These are phyloP conservation scores for Cicer chorassanicum DNA, from an alignment of 306 rosid species.

Conservation along the genomic window DNA sequence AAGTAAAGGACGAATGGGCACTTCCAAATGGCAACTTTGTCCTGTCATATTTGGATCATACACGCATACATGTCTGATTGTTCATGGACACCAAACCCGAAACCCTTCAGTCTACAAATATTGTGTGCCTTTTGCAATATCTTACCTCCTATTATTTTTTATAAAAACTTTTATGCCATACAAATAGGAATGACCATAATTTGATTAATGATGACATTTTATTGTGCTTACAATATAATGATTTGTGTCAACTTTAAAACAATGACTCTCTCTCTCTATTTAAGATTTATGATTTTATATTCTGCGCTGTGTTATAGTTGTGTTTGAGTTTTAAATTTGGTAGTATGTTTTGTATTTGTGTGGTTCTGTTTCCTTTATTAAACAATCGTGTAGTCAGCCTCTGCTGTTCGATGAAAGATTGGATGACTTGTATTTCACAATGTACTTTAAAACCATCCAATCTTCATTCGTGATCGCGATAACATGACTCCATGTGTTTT, in stretches of 20 bases:
- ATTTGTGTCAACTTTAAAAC: not conserved
- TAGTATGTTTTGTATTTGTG: not conserved
- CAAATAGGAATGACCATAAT: not conserved
- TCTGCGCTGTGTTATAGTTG: not conserved
- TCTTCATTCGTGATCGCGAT: not conserved
- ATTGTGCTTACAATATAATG: not conserved
- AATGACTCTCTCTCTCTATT: not conserved
- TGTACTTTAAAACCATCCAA: not conserved
- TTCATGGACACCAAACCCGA: not conserved
- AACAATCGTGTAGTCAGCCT: not conserved
- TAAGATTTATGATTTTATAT: not conserved
- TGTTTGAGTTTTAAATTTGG: not conserved
- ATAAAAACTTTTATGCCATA: not conserved
- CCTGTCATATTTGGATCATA: not conserved
- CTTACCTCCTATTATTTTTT: not conserved
- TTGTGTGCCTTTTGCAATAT: not conserved
- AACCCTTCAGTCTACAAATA: not conserved
- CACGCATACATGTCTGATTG: not conserved
- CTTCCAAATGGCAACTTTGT: not conserved
- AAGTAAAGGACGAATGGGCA: not conserved
- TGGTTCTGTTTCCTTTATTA: too few species aligned
- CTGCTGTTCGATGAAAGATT: not conserved
- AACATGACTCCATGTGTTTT: not conserved
- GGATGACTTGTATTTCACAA: not conserved
- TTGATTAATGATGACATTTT: not conserved